These are phyloP conservation scores for Saturnispora quitensis DNA, from an alignment of 805 yeast species.

Conservation along the genomic window DNA sequence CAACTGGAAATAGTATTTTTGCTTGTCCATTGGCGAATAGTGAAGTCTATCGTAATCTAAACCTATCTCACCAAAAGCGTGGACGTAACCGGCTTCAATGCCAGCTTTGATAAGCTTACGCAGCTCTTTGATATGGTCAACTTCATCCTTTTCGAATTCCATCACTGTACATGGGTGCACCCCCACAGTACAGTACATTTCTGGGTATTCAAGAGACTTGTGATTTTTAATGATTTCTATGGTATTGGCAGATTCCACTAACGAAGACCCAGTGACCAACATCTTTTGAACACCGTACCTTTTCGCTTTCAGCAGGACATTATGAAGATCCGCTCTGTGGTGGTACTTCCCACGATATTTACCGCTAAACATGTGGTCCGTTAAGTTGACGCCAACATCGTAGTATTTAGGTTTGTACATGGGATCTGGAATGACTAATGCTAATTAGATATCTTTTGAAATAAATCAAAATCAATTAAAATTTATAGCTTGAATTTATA, in stretches of 20 bases:
- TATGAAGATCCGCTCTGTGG: conserved; percentile 58
- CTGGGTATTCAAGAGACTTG: conserved; percentile 18
- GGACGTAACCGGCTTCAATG: conserved; percentile 41
- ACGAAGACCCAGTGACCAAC: conserved; percentile 77
- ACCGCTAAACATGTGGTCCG: conserved; percentile 86
- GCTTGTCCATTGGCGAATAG: conserved; percentile 61
- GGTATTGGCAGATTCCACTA: conserved; percentile 57
- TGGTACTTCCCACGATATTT: conserved; percentile 53
- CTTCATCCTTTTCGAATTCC: conserved; percentile 33
- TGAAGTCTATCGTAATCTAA: conserved; percentile 87
- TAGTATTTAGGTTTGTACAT: conserved; percentile 28
- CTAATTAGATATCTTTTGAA: too few species aligned
- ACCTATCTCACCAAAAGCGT: conserved; percentile 93
- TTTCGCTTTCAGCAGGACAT: conserved; percentile 60
- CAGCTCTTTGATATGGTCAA: conserved; percentile 38
- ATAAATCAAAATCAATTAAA: too few species aligned
- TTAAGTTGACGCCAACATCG: conserved; percentile 54
- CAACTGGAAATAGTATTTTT: conserved; percentile 52
- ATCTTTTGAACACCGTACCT: conserved; percentile 55
- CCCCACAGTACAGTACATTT: conserved; percentile 68
- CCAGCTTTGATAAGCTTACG: conserved; percentile 43
- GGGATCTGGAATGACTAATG: neutral
- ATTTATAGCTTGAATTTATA: too few species aligned
- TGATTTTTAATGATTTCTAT: conserved; percentile 38
- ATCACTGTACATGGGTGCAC: conserved; percentile 89